These are phyloP conservation scores for Coelastrella sp. DNA, from an alignment of 139 green algal species.

Conservation along the genomic window DNA sequence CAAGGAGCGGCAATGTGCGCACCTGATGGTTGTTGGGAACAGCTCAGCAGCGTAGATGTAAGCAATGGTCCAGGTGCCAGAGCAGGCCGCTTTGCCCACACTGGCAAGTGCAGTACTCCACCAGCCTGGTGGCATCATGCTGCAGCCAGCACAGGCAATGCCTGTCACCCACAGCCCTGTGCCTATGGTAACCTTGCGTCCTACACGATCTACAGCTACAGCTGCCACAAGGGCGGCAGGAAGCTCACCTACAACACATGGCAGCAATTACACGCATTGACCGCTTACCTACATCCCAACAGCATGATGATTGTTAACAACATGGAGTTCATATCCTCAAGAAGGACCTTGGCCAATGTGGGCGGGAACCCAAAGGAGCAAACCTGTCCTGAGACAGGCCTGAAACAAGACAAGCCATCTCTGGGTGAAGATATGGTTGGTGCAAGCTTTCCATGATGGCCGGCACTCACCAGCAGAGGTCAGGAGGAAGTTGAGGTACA, in stretches of 20 bases:
- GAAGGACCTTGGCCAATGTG: not conserved
- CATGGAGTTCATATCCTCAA: not conserved
- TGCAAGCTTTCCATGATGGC: too few relatives aligned
- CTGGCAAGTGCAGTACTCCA: slow-evolving; percentile 4
- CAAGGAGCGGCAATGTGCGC: not conserved
- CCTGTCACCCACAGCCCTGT: slow-evolving; percentile 26
- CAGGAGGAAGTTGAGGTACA: slow-evolving; percentile 38
- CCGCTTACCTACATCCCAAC: not conserved
- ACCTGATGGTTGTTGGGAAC: not conserved
- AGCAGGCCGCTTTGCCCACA: not conserved
- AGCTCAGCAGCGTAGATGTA: slow-evolving; percentile 34
- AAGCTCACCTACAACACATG: slow-evolving; percentile 17
- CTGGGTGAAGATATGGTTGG: too few relatives aligned
- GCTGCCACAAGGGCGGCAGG: slow-evolving; percentile 8
- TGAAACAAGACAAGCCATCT: too few relatives aligned
- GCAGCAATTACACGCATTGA: not conserved
- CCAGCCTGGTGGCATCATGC: not conserved
- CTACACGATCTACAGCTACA: slow-evolving; percentile 6
- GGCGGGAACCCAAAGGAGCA: too few relatives aligned
- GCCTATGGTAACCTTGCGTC: not conserved
- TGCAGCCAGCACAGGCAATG: not conserved
- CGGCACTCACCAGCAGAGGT: slow-evolving; percentile 22
- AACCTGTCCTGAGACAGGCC: too few relatives aligned
- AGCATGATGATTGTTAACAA: not conserved
- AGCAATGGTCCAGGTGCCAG: slow-evolving; percentile 16